Evolutionary conservation across 176 grass and related monocot species (phyloP).

Genomic region (Avena atlantica): DNA sequence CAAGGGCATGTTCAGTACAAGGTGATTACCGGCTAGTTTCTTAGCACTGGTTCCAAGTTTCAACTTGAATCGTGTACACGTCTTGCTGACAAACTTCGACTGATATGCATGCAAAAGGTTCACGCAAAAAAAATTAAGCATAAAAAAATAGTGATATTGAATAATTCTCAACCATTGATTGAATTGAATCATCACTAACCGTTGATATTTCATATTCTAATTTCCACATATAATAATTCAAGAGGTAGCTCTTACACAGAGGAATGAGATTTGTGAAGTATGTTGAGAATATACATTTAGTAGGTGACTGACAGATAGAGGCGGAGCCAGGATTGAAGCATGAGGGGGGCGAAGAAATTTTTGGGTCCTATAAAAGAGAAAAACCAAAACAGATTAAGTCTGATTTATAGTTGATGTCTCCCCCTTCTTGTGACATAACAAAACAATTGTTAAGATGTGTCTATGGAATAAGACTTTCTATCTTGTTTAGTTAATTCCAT

Average conservation of each 20-base stretch:
- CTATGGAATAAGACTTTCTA: no score
- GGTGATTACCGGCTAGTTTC: no score
- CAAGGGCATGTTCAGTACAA: no score
- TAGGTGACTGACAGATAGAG: neutral
- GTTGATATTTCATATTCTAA: constrained; percentile 9
- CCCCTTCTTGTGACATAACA: no score
- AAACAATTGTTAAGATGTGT: no score
- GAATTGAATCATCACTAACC: neutral
- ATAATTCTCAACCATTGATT: neutral
- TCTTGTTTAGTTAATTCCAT: no score
- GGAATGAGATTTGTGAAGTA: neutral
- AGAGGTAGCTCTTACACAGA: neutral
- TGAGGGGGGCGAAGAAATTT: no score
- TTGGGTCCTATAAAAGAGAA: no score
- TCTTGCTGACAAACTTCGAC: neutral
- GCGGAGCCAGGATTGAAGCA: no score
- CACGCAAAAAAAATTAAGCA: neutral
- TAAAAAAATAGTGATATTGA: neutral
- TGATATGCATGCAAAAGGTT: neutral
- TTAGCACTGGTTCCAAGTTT: neutral
- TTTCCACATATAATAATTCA: neutral
- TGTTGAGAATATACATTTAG: neutral
- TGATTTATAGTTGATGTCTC: no score
- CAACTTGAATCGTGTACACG: neutral
- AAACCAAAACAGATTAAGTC: no score